Percentiles rank a stretch among this genome's conserved stretches.
These are phyloP conservation scores for Cercospora zeae-maydis DNA, from an alignment of 2,329 filamentous ascomycete genomes.

Conservation along the genomic window DNA sequence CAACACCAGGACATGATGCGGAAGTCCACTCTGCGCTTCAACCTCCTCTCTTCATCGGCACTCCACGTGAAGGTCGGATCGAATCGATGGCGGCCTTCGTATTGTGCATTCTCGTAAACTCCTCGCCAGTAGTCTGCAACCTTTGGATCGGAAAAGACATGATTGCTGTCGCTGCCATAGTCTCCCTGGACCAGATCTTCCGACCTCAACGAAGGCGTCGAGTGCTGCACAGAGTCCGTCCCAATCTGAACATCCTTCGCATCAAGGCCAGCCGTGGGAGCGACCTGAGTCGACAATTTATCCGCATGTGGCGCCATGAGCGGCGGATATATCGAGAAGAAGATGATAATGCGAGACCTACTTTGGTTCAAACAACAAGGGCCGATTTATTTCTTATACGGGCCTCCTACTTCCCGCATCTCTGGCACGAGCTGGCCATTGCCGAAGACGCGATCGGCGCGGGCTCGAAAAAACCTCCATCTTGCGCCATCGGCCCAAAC, in stretches of 20 bases:
- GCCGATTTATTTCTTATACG: slow-evolving; percentile 5
- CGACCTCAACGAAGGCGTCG: slow-evolving; percentile 13
- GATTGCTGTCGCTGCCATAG: slow-evolving; percentile 19
- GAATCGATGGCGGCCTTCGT: slow-evolving; percentile 50
- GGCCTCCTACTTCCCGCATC: background rate
- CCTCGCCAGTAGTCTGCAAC: slow-evolving; percentile 53
- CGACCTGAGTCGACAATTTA: background rate
- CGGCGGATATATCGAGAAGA: slow-evolving; percentile 1
- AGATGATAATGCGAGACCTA: background rate
- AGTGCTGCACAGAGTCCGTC: background rate
- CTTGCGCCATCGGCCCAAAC: slow-evolving; percentile 11
- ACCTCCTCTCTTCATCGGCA: slow-evolving; percentile 42
- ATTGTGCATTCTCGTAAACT: slow-evolving; percentile 53
- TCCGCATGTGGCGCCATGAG: slow-evolving; percentile 6
- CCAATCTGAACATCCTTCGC: slow-evolving; percentile 6
- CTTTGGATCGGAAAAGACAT: slow-evolving; percentile 49
- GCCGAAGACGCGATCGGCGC: background rate
- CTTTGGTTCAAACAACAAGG: background rate
- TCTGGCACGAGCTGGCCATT: slow-evolving; percentile 8
- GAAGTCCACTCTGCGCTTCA: slow-evolving; percentile 29
- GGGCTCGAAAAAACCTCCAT: background rate
- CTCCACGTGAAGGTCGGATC: slow-evolving; percentile 48
- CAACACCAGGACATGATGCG: slow-evolving; percentile 30
- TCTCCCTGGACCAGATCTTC: slow-evolving; percentile 20
- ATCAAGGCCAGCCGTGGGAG: background rate